Percentiles rank a stretch among this genome's conserved stretches.
Evolutionary conservation across 768 basidiomycete species (phyloP).

Genomic region (Paxillus involutus): DNA sequence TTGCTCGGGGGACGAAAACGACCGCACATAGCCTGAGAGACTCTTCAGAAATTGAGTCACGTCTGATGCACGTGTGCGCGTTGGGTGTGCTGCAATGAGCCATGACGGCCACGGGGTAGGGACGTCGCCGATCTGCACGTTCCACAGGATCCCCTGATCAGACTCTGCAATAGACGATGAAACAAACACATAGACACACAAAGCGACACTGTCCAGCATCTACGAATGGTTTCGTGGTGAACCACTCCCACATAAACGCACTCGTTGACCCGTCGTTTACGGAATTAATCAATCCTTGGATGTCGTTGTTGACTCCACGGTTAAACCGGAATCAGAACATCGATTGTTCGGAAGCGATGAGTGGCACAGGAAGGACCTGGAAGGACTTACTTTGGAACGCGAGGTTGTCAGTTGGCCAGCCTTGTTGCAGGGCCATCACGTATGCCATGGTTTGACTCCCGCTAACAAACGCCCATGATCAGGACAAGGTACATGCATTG

Average conservation of each 20-base stretch:
- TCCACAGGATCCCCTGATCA: background rate
- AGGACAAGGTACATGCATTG: background rate
- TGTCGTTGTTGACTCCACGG: conserved; percentile 71
- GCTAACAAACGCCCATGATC: conserved; percentile 39
- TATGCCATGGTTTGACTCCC: conserved; percentile 96
- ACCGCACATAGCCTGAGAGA: conserved; percentile 63
- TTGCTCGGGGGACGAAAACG: conserved; percentile 61
- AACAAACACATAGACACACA: conserved; percentile 46
- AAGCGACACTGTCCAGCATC: conserved; percentile 81
- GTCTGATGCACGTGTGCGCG: conserved; percentile 49
- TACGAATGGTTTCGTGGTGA: conserved; percentile 78
- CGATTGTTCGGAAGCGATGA: background rate
- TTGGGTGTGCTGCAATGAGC: conserved; percentile 86
- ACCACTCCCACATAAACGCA: conserved; percentile 97
- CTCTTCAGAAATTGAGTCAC: conserved; percentile 60
- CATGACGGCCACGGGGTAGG: conserved; percentile 98
- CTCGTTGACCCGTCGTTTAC: conserved; percentile 88
- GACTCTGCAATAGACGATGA: background rate
- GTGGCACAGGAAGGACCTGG: background rate
- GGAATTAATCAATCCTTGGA: conserved; percentile 77
- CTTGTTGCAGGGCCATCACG: conserved; percentile 88
- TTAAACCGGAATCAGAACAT: background rate
- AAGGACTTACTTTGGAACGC: conserved; percentile 72
- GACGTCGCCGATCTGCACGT: conserved; percentile 70
- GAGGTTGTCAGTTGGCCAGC: conserved; percentile 67